Percentiles rank a stretch among this genome's conserved stretches.
phyloP scores from a whole-genome alignment of 495 filamentous ascomycete species.

The Cudoniella acicularis region DNA sequence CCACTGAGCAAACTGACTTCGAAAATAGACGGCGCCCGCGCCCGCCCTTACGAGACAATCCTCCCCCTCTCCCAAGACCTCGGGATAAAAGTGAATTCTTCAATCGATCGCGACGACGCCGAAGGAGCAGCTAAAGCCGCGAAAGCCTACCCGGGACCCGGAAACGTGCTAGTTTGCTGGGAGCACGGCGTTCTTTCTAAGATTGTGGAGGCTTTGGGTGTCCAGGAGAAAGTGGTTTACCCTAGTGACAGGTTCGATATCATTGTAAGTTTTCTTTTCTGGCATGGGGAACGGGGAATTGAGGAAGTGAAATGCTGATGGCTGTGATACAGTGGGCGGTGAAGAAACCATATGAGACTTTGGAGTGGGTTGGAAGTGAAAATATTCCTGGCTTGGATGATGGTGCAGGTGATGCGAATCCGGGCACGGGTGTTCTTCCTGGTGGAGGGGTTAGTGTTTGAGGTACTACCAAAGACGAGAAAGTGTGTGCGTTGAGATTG shows the following conservation, averaged over 20 bases:
- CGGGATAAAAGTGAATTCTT: conserved; percentile 44
- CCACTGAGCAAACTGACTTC: no score
- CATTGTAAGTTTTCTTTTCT: no score
- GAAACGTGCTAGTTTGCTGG: conserved; percentile 58
- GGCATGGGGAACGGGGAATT: no score
- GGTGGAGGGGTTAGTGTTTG: no score
- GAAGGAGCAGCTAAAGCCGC: conserved; percentile 43
- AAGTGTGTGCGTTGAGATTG: no score
- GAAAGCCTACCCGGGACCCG: conserved; percentile 38
- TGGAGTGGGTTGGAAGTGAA: conserved; percentile 34
- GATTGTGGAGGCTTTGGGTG: conserved; percentile 31
- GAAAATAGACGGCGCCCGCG: conserved; percentile 44
- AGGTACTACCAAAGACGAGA: no score
- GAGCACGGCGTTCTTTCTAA: conserved; percentile 46
- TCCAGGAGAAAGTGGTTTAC: conserved; percentile 28
- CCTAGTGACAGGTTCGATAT: conserved; percentile 34
- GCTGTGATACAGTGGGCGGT: no score
- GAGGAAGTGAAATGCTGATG: no score
- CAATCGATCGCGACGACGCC: conserved; percentile 43
- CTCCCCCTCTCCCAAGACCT: conserved; percentile 46
- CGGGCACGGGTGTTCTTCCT: no score
- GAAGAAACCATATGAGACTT: conserved; percentile 32
- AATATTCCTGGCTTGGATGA: conserved; percentile 32
- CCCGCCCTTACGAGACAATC: conserved; percentile 50
- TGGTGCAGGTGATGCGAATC: no score